Evolutionary conservation across 2,329 filamentous ascomycete species (phyloP).

Genomic region (Calonectria multiphialidica): DNA sequence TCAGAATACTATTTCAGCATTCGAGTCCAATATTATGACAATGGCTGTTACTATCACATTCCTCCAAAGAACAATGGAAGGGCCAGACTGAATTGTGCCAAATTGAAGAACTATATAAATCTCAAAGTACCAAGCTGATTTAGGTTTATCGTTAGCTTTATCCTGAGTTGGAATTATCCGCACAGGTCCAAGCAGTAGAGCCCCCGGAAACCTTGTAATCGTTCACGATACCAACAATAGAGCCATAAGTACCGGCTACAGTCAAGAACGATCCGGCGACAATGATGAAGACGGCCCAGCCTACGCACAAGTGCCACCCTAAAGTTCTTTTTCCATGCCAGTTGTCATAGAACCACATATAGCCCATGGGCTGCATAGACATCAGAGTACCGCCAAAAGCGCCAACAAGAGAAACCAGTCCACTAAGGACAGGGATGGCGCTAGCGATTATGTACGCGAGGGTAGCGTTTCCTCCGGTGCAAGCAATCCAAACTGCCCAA

Average conservation of each 20-base stretch:
- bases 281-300: background rate
- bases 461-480: slow-evolving; percentile 26
- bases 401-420: slow-evolving; percentile 43
- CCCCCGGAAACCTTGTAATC: background rate
- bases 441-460: slow-evolving; percentile 38
- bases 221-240: slow-evolving; percentile 5
- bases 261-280: background rate
- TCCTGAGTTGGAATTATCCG: background rate
- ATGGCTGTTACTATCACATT: no score
- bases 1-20: no score
- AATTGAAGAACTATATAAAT: no score
- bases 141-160: no score
- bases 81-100: no score
- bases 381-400: slow-evolving; percentile 43
- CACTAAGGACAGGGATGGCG: background rate
- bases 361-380: slow-evolving; percentile 46
- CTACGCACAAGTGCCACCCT: background rate
- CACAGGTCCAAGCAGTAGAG: slow-evolving; percentile 1
- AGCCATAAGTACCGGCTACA: background rate
- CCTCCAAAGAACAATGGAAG: no score
- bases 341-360: slow-evolving; percentile 59
- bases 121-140: no score
- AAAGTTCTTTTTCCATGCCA: slow-evolving; percentile 35
- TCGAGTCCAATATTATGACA: no score
- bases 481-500: slow-evolving; percentile 45